Percentiles rank a stretch among this genome's conserved stretches.
These are phyloP conservation scores for Babesia gibsoni DNA, from an alignment of 169 alveolate species.

Conservation along the genomic window DNA sequence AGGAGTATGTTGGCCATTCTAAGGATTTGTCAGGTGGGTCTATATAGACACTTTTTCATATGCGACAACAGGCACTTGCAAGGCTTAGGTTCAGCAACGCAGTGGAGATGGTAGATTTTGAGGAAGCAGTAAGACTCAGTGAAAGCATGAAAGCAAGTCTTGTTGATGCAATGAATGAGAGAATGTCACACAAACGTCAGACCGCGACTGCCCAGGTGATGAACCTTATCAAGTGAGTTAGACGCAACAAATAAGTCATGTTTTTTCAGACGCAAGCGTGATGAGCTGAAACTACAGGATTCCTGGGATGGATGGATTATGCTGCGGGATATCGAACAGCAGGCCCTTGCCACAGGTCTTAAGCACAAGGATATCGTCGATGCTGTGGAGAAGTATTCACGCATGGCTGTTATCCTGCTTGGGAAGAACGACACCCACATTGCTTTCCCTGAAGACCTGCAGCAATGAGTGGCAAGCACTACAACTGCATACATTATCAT, in stretches of 20 bases:
- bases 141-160: slow-evolving; percentile 86
- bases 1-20: slow-evolving; percentile 93
- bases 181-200: slow-evolving; percentile 56
- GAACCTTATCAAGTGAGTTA: slow-evolving; percentile 68
- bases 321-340: slow-evolving; percentile 70
- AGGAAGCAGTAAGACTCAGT: slow-evolving; percentile 92
- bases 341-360: slow-evolving; percentile 68
- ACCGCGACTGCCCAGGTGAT: slow-evolving; percentile 75
- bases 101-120: slow-evolving; percentile 90
- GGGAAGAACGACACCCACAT: slow-evolving; percentile 62
- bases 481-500: neutral
- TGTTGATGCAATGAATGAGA: slow-evolving; percentile 71
- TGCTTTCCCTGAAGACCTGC: slow-evolving; percentile 61
- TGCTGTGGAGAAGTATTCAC: slow-evolving; percentile 74
- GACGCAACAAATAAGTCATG: neutral
- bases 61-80: slow-evolving; percentile 81
- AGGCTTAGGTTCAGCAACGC: slow-evolving; percentile 87
- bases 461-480: neutral
- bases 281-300: slow-evolving; percentile 62
- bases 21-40: slow-evolving; percentile 87
- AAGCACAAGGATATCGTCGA: slow-evolving; percentile 63
- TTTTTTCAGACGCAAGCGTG: slow-evolving; percentile 57
- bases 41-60: neutral
- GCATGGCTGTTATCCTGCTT: slow-evolving; percentile 70
- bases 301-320: slow-evolving; percentile 77